A percentile compares a stretch with the other conserved stretches of the same genome.
phyloP scores from a whole-genome alignment of 1,139 yeast genomes.

The Komagataea norvegica region DNA sequence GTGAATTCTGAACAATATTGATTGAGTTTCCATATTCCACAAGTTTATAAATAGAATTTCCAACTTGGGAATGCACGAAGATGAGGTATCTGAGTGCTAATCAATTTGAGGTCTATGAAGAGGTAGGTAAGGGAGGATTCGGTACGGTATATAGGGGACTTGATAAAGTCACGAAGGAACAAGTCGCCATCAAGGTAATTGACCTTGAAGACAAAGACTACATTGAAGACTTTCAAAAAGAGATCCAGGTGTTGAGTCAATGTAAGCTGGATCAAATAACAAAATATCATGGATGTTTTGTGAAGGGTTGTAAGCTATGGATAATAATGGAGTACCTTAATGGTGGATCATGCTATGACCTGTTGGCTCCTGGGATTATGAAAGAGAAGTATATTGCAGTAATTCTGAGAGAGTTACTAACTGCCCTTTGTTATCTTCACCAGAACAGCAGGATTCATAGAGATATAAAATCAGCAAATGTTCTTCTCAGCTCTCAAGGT shows the following conservation, averaged over 20 bases:
- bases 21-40: no score
- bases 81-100: slow-evolving; percentile 34
- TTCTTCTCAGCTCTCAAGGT: slow-evolving; percentile 61
- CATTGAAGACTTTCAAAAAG: slow-evolving; percentile 73
- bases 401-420: slow-evolving; percentile 54
- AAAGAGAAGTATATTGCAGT: slow-evolving; percentile 52
- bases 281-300: slow-evolving; percentile 74
- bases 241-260: slow-evolving; percentile 69
- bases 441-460: slow-evolving; percentile 78
- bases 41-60: no score
- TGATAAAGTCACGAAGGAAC: slow-evolving; percentile 44
- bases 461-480: slow-evolving; percentile 83
- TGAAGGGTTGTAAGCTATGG: slow-evolving; percentile 76
- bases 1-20: no score
- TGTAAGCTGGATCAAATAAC: slow-evolving; percentile 72
- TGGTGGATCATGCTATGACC: slow-evolving; percentile 78
- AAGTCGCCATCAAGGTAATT: slow-evolving; percentile 67
- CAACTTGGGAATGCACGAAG: not conserved
- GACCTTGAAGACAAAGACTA: slow-evolving; percentile 78
- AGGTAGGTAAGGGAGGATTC: slow-evolving; percentile 84
- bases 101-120: slow-evolving; percentile 62
- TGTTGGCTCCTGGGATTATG: slow-evolving; percentile 57
- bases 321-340: slow-evolving; percentile 81
- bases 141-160: slow-evolving; percentile 81
- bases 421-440: slow-evolving; percentile 70